These are phyloP conservation scores for Mycena filopes DNA, from an alignment of 768 basidiomycete species.

Conservation along the genomic window DNA sequence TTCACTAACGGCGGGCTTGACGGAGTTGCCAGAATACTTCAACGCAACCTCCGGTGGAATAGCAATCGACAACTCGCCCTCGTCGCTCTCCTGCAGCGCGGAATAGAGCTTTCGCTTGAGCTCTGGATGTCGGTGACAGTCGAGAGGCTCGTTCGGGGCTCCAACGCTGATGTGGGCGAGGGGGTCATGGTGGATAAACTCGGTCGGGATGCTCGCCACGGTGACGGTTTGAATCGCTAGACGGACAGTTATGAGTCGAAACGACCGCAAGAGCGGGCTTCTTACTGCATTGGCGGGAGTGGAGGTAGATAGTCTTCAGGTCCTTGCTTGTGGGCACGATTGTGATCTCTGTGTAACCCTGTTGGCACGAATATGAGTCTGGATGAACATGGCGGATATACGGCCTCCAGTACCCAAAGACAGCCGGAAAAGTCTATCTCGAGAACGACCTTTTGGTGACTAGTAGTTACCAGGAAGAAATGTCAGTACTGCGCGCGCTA, in stretches of 20 bases:
- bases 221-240: slow-evolving; percentile 80
- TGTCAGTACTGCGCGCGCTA: slow-evolving; percentile 50
- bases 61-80: slow-evolving; percentile 93
- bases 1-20: slow-evolving; percentile 62
- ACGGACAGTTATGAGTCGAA: slow-evolving; percentile 33
- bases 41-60: slow-evolving; percentile 80
- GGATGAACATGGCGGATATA: slow-evolving; percentile 13
- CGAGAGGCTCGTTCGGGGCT: slow-evolving; percentile 62
- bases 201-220: slow-evolving; percentile 76
- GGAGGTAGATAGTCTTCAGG: slow-evolving; percentile 85
- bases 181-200: slow-evolving; percentile 84
- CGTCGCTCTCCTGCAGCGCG: slow-evolving; percentile 89
- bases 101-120: slow-evolving; percentile 93
- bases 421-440: slow-evolving; percentile 93
- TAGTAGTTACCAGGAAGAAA: slow-evolving; percentile 71
- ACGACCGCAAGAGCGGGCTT: slow-evolving; percentile 25
- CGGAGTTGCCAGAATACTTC: slow-evolving; percentile 64
- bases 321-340: slow-evolving; percentile 83
- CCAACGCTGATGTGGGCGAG: slow-evolving; percentile 72
- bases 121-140: slow-evolving; percentile 92
- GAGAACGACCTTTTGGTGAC: slow-evolving; percentile 95
- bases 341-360: slow-evolving; percentile 96
- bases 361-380: slow-evolving; percentile 36
- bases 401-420: slow-evolving; percentile 71
- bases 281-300: slow-evolving; percentile 90